These are phyloP conservation scores for Zea luxurians DNA, from an alignment of 176 grass and related monocot genomes.

Conservation along the genomic window DNA sequence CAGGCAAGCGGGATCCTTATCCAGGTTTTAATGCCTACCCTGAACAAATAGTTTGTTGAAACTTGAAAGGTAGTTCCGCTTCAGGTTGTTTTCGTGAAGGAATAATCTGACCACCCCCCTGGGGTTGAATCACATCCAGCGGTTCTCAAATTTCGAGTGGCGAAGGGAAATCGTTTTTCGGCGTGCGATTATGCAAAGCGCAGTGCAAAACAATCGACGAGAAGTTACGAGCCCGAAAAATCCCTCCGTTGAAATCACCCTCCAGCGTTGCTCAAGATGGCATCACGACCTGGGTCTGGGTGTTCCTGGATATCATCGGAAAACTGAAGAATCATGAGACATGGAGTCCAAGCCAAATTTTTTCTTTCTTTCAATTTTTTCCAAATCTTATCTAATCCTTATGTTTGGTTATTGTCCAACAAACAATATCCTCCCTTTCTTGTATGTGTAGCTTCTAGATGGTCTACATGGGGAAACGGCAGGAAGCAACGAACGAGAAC, in stretches of 20 bases:
- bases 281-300: slow-evolving; percentile 89
- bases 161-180: no score
- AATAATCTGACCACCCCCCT: background rate
- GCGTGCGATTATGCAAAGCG: no score
- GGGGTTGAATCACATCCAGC: no score
- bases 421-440: slow-evolving; percentile 77
- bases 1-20: background rate
- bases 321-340: background rate
- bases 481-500: slow-evolving; percentile 28
- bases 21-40: background rate
- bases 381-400: no score
- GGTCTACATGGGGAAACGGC: slow-evolving; percentile 21
- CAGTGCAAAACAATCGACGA: background rate
- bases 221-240: slow-evolving; percentile 63
- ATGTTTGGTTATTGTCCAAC: slow-evolving; percentile 76
- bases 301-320: slow-evolving; percentile 53
- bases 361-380: background rate
- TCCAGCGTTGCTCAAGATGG: slow-evolving; percentile 89
- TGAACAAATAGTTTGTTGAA: background rate
- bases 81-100: background rate
- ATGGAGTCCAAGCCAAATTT: slow-evolving; percentile 2
- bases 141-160: no score
- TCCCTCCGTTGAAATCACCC: slow-evolving; percentile 69
- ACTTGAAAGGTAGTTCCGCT: background rate
- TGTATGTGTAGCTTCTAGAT: slow-evolving; percentile 60